A percentile compares a stretch with the other conserved stretches of the same genome.
Conservation (phyloP, 177 flowering plant species). For the Vitis hybrid region DNA sequence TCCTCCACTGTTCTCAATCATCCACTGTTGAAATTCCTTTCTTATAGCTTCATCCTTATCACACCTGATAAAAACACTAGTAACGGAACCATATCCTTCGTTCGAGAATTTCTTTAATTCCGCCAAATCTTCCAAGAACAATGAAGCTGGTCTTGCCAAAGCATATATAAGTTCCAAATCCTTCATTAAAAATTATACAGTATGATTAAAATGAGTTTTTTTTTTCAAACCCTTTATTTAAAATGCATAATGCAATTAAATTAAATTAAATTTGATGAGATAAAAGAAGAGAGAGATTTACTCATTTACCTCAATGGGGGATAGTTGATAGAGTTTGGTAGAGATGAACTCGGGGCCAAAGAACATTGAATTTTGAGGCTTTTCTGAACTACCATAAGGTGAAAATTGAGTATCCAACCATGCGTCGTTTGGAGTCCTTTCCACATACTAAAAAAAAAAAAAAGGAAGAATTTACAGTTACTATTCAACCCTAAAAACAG, state of each 20-base stretch:
- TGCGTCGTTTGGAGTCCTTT: constrained; percentile 14
- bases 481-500: too few relatives aligned
- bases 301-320: constrained; percentile 32
- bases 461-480: background rate
- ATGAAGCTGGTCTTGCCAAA: constrained; percentile 27
- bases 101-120: constrained; percentile 17
- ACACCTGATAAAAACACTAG: constrained; percentile 31
- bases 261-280: background rate
- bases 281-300: background rate
- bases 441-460: constrained; percentile 7
- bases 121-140: constrained; percentile 26
- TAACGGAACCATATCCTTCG: constrained; percentile 33
- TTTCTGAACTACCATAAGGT: constrained; percentile 7
- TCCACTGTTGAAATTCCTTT: constrained; percentile 41
- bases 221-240: too few relatives aligned
- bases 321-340: constrained; percentile 29
- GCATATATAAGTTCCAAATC: constrained; percentile 23
- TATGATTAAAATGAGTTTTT: too few relatives aligned
- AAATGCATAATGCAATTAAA: too few relatives aligned
- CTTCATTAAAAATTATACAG: constrained; percentile 10
- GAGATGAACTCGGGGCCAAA: constrained; percentile 39
- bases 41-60: constrained; percentile 26
- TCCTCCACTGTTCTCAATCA: constrained; percentile 33
- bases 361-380: constrained; percentile 18
- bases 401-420: constrained; percentile 38